These are phyloP conservation scores for Phallus indusiatus DNA, from an alignment of 768 basidiomycete species.

Conservation along the genomic window DNA sequence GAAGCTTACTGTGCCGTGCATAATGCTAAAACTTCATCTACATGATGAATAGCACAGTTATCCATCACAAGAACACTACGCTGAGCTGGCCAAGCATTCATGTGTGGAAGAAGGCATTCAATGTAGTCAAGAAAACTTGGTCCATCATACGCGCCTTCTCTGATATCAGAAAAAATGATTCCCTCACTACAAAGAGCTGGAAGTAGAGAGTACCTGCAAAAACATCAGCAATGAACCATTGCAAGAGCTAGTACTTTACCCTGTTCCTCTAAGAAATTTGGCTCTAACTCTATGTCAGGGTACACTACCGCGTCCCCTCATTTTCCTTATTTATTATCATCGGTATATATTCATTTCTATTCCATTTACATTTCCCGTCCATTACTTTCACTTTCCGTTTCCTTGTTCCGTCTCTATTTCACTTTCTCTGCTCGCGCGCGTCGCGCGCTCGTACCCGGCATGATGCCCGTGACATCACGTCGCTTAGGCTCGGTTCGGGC, in stretches of 20 bases:
- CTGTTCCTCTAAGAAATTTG: conserved; percentile 14
- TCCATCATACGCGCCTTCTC: conserved; percentile 21
- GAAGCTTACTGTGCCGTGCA: background rate
- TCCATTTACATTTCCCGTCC: no score
- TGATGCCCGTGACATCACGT: no score
- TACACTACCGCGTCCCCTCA: no score
- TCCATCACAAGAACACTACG: conserved; percentile 30
- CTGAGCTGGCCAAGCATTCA: conserved; percentile 26
- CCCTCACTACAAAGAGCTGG: conserved; percentile 29
- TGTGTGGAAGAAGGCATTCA: conserved; percentile 18
- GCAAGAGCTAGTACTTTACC: background rate
- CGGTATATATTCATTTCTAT: no score
- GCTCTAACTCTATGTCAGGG: background rate
- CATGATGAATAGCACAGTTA: conserved; percentile 34
- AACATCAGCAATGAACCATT: background rate
- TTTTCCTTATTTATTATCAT: no score
- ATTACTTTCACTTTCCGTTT: no score
- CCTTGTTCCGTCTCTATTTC: no score
- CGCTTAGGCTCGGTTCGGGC: no score
- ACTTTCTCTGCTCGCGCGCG: no score
- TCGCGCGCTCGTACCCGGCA: no score
- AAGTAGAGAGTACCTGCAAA: conserved; percentile 24
- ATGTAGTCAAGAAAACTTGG: conserved; percentile 25
- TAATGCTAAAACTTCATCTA: conserved; percentile 20
- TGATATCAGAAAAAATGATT: conserved; percentile 22